Percentiles rank a stretch among this genome's conserved stretches.
These are phyloP conservation scores for Fusarium brevicatenulatum DNA, from an alignment of 2,329 filamentous ascomycete genomes.

Conservation along the genomic window DNA sequence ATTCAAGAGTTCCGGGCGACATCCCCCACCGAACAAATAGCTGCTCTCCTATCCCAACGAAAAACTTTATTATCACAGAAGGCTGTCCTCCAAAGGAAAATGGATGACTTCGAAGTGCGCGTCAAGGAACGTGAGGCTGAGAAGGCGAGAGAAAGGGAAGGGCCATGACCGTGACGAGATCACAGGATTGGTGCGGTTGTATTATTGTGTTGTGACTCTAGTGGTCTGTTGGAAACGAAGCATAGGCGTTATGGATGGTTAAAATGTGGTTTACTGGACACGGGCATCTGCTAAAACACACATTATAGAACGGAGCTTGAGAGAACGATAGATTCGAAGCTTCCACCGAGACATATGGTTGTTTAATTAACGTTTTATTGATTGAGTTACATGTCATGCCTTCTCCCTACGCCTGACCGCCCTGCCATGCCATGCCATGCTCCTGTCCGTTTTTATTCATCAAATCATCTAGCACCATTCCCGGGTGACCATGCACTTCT, in stretches of 20 bases:
- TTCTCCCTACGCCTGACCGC: constrained; percentile 30
- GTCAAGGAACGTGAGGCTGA: constrained; percentile 52
- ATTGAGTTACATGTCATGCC: constrained; percentile 27
- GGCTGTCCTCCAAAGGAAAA: constrained; percentile 54
- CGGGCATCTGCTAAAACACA: background rate
- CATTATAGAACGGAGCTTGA: background rate
- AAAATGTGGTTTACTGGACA: background rate
- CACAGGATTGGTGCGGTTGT: constrained; percentile 1
- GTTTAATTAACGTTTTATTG: constrained; percentile 19
- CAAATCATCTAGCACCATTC: constrained; percentile 15
- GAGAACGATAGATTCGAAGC: background rate
- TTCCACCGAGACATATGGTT: background rate
- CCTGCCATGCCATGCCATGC: constrained; percentile 15
- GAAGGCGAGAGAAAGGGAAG: constrained; percentile 35
- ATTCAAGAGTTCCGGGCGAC: constrained; percentile 53
- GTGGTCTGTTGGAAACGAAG: background rate
- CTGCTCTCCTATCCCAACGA: constrained; percentile 56
- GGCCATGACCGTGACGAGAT: background rate
- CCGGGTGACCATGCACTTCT: background rate
- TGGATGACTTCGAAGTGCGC: constrained; percentile 53
- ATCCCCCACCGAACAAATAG: constrained; percentile 57
- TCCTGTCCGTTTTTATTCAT: constrained; percentile 18
- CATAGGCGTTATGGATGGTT: constrained; percentile 19
- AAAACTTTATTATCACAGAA: constrained; percentile 52
- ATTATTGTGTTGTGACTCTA: constrained; percentile 26